Base-by-base conservation (phyloP, 805 yeast species). In the Saccharomycopsis babjevae region DNA sequence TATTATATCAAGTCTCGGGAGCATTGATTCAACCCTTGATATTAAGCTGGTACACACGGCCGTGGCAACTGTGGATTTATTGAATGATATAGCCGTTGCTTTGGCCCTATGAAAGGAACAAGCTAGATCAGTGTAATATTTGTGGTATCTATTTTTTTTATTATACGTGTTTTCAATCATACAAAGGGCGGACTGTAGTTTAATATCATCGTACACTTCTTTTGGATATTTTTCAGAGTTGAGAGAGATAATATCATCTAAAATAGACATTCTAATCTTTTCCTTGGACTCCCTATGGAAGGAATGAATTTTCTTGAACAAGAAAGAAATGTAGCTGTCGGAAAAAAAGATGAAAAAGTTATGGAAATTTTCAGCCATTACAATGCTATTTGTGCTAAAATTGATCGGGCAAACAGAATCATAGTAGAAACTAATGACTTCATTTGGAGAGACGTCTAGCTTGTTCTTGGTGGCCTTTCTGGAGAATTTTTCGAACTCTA, bases 1-100 rank as follows among this genome's bases (percentile, higher is more conserved):
- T 1, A 62, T 28, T 3, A 58, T 40, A n/a, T 60, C 57, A 15
- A 20, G 15, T 16, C 46, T 38, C 10, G 65, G 62, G 22, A 62
- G 30, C 16, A 54, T 54, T 20, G 30, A 13, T 32, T 60, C 65
- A 32, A 62, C 57, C 36, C 50, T 42, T 20, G 22, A 34, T n/a
- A 62, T 34, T n/a, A 59, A 52, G 8, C 20, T 30, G 1, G 18
- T 62, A 28, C 58, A 20, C 10, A 15, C 34, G 8, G 30, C 52
- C 32, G 43, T 30, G 18, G 54, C 43, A 18, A 34, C 20, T n/a
- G 36, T 25, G 52, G 25, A 16, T 16, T 25, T 25, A 11, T 28
- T 56, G 25, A 56, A 40, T 25, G 34, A 56, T 11, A 28, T 39
- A 11, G 52, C 34, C 4, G 30, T 25, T 25, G 39, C 16, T 25